A percentile compares a stretch with the other conserved stretches of the same genome.
phyloP scores from a whole-genome alignment of 2,329 filamentous ascomycete genomes.

The Aspergillus unguis region DNA sequence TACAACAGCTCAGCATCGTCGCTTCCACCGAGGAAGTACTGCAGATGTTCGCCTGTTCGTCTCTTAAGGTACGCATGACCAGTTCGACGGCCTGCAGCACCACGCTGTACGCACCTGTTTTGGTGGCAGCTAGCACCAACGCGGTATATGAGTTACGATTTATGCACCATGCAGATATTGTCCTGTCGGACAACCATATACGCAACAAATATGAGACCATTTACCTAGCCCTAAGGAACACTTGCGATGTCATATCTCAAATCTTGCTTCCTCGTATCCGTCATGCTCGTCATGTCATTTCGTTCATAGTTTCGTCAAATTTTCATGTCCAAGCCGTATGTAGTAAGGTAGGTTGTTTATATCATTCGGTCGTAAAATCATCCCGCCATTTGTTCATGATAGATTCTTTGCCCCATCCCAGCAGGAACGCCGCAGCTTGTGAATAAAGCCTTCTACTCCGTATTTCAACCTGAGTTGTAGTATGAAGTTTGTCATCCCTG shows the following conservation, averaged over 20 bases:
- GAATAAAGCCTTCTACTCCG: too few relatives aligned
- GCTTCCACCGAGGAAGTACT: neutral
- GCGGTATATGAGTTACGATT: neutral
- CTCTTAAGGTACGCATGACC: neutral
- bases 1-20: slow-evolving; percentile 1
- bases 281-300: neutral
- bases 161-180: neutral
- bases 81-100: neutral
- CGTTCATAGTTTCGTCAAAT: neutral
- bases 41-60: neutral
- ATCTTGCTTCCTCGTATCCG: neutral
- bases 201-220: neutral
- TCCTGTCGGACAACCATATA: neutral
- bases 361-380: neutral
- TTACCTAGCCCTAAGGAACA: neutral
- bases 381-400: neutral
- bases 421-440: too few relatives aligned
- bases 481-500: too few relatives aligned
- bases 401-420: too few relatives aligned
- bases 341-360: neutral
- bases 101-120: neutral
- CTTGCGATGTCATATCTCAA: neutral
- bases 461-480: neutral
- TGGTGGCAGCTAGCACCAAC: neutral
- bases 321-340: neutral